These are phyloP conservation scores for Cinnamomum micranthum DNA, from an alignment of 164 flowering plant species.

Conservation along the genomic window DNA sequence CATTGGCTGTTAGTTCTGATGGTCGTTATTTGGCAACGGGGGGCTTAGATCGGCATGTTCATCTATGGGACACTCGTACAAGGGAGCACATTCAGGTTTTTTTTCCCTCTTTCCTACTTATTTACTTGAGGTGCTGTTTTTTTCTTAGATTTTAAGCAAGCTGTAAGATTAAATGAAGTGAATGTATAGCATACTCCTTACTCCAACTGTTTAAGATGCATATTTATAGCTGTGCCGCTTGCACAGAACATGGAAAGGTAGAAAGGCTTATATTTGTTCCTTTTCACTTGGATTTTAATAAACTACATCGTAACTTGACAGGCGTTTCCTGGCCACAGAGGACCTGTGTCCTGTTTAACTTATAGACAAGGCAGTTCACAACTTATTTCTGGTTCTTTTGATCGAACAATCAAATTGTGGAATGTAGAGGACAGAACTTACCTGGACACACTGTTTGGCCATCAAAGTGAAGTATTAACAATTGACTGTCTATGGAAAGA, in stretches of 20 bases:
- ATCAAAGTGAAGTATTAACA: slow-evolving; percentile 74
- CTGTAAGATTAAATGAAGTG: not conserved
- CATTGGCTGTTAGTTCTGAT: slow-evolving; percentile 84
- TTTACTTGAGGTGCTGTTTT: not conserved
- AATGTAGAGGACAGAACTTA: slow-evolving; percentile 85
- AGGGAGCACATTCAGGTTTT: slow-evolving; percentile 78
- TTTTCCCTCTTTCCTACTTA: too few relatives aligned
- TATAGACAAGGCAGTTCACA: slow-evolving; percentile 84
- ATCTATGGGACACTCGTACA: slow-evolving; percentile 91
- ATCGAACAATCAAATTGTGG: slow-evolving; percentile 86
- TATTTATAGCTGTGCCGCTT: not conserved
- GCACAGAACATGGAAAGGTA: not conserved
- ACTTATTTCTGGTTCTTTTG: slow-evolving; percentile 89
- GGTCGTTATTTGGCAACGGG: slow-evolving; percentile 92
- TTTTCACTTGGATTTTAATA: not conserved
- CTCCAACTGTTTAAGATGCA: not conserved
- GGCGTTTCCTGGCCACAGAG: slow-evolving; percentile 96
- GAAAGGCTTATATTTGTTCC: not conserved
- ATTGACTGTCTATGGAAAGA: slow-evolving; percentile 85
- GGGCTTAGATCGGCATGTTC: slow-evolving; percentile 93
- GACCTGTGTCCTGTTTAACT: slow-evolving; percentile 77
- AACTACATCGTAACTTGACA: slow-evolving; percentile 23
- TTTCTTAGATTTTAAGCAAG: not conserved
- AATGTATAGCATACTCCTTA: not conserved
- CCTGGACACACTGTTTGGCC: slow-evolving; percentile 77